These are phyloP conservation scores for Lepidium aucheri DNA, from an alignment of 345 rosid species.

Conservation along the genomic window DNA sequence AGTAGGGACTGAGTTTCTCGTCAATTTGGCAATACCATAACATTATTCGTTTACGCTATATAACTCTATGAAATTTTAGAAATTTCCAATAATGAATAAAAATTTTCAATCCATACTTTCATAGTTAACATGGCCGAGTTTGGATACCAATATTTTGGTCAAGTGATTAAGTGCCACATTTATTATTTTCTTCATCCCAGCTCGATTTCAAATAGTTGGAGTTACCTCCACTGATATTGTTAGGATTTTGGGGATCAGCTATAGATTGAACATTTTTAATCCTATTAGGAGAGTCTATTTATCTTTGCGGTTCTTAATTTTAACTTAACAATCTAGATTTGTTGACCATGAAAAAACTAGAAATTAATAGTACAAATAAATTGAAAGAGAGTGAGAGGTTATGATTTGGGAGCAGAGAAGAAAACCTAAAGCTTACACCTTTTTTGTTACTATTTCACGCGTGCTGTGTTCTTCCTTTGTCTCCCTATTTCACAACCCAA, in stretches of 20 bases:
- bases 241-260: too few relatives aligned
- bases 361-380: background rate
- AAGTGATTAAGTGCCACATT: too few relatives aligned
- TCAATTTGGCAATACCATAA: background rate
- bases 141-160: too few relatives aligned
- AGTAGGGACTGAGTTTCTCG: slow-evolving; percentile 20
- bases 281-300: background rate
- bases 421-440: slow-evolving; percentile 31
- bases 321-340: background rate
- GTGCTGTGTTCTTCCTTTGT: slow-evolving; percentile 37
- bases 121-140: too few relatives aligned
- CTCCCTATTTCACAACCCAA: slow-evolving; percentile 49
- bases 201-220: too few relatives aligned
- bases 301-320: background rate
- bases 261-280: too few relatives aligned
- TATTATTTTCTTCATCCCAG: too few relatives aligned
- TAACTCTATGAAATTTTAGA: background rate
- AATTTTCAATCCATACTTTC: background rate
- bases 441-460: slow-evolving; percentile 39
- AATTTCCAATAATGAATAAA: background rate
- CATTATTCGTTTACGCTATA: background rate
- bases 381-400: slow-evolving; percentile 16
- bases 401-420: slow-evolving; percentile 18
- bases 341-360: background rate
- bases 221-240: too few relatives aligned